These are phyloP conservation scores for Xylaria curta DNA, from an alignment of 495 filamentous ascomycete species.

Conservation along the genomic window DNA sequence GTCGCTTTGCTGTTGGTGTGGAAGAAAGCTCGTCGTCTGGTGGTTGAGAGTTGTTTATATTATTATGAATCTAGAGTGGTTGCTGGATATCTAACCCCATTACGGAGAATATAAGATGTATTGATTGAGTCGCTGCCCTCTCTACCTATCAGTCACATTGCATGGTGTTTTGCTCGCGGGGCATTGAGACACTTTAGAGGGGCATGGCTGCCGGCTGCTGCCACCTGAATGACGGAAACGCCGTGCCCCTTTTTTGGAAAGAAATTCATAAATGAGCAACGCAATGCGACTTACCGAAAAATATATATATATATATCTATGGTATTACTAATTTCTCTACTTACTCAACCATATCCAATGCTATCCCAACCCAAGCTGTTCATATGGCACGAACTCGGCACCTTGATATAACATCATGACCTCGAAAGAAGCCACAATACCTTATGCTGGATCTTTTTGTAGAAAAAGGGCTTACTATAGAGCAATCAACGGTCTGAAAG, in stretches of 20 bases:
- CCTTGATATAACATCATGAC: background rate
- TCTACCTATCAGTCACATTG: background rate
- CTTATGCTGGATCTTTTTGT: background rate
- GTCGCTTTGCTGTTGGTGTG: slow-evolving; percentile 19
- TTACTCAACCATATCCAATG: background rate
- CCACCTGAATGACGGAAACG: too few species aligned
- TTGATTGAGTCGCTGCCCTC: background rate
- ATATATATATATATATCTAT: too few species aligned
- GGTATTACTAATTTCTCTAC: background rate
- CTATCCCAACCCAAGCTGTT: background rate
- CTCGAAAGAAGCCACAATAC: background rate
- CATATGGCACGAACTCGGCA: background rate
- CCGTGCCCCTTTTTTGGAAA: too few species aligned
- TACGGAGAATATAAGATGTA: background rate
- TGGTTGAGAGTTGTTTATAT: background rate
- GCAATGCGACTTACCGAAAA: too few species aligned
- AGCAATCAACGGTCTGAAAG: background rate
- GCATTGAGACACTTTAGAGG: slow-evolving; percentile 31
- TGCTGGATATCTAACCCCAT: slow-evolving; percentile 6
- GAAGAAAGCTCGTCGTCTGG: background rate
- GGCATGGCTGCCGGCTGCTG: slow-evolving; percentile 33
- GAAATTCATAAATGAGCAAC: too few species aligned
- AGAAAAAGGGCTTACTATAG: background rate
- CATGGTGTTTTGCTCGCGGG: slow-evolving; percentile 20
- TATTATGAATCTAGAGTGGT: background rate